Conservation (phyloP, 2,329 filamentous ascomycete genomes). For the Chalara sp. region DNA sequence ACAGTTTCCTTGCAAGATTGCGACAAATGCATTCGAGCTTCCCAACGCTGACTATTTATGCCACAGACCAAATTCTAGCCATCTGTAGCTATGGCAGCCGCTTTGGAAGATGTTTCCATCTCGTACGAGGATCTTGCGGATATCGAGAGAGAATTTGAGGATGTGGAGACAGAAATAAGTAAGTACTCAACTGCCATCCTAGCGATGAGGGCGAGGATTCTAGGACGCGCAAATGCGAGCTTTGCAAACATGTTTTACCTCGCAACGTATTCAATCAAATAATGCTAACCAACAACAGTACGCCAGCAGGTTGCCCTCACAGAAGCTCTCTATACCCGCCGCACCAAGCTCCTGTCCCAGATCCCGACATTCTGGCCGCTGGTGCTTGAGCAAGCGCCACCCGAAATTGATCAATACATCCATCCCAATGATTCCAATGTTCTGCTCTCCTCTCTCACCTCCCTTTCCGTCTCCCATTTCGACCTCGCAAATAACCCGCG, state of each 20-base stretch:
- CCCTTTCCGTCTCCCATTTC: constrained; percentile 70
- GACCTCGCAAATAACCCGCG: constrained; percentile 80
- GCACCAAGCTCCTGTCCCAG: constrained; percentile 59
- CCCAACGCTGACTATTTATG: too few species aligned
- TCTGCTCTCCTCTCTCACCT: constrained; percentile 60
- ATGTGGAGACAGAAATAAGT: constrained; percentile 73
- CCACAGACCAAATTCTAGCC: too few species aligned
- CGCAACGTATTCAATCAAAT: constrained; percentile 1
- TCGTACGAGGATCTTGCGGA: constrained; percentile 72
- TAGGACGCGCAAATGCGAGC: too few species aligned
- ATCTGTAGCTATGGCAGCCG: constrained; percentile 26
- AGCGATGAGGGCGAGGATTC: too few species aligned
- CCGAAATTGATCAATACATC: constrained; percentile 83
- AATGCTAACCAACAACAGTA: constrained; percentile 40
- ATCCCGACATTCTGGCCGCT: constrained; percentile 94
- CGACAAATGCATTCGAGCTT: too few species aligned
- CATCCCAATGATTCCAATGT: constrained; percentile 71
- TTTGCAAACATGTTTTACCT: constrained; percentile 2
- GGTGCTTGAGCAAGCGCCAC: constrained; percentile 80
- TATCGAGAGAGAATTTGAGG: constrained; percentile 78
- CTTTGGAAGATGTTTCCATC: constrained; percentile 36
- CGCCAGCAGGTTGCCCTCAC: constrained; percentile 65
- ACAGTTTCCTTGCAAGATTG: too few species aligned
- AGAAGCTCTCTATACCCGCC: constrained; percentile 68
- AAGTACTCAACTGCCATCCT: neutral